Evolutionary conservation across 2,329 filamentous ascomycete species (phyloP), one percentile per base, ranked within the genome.

Genomic region (Myriangium duriaei): DNA sequence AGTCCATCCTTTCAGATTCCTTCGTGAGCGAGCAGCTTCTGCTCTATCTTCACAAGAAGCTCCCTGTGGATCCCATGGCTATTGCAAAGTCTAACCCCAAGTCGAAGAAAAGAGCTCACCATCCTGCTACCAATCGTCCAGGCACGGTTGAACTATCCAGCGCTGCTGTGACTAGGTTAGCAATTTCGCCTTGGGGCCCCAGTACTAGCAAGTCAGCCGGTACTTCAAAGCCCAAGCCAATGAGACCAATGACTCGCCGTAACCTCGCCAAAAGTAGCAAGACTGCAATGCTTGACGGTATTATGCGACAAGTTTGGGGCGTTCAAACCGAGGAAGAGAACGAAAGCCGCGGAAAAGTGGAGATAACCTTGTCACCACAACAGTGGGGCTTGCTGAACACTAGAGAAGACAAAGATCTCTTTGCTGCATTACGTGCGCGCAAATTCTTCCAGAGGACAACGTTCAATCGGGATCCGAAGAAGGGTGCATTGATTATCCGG

Each of bases 341-440:
- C 6, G 30, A 37, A 9, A 29, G 15, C 4, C 11, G 17, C 3
- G 43, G 43, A 10, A 35, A 45, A 18, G 21, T 43, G 18, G 41
- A 45, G 19, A 39, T 45, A 12, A 9, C 39, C 9, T 30, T 45
- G 11, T 28, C 32, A 5, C 32, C 34, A 3, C 13, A 19, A 16
- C 43, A 45, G 28, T 40, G 40, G 33, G 28, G 24, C 10, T 29
- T 45, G 14, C 17, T 42, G 26, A 37, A 41, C 6, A 45, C 38
- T 2, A 35, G 39, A 21, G 38, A 32, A 15, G 34, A 34, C 4
- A 18, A 35, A 12, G 29, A 28, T 3, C 14, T 45, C 29, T 34
- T 30, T 10, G 30, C 31, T 6, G 21, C 39, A 13, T 32, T 43
- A 14, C 30, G 35, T 17, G 34, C 28, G 9, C 15, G 26, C 5